phyloP scores from a whole-genome alignment of 2,329 filamentous ascomycete genomes.

The Cercospora zeina region DNA sequence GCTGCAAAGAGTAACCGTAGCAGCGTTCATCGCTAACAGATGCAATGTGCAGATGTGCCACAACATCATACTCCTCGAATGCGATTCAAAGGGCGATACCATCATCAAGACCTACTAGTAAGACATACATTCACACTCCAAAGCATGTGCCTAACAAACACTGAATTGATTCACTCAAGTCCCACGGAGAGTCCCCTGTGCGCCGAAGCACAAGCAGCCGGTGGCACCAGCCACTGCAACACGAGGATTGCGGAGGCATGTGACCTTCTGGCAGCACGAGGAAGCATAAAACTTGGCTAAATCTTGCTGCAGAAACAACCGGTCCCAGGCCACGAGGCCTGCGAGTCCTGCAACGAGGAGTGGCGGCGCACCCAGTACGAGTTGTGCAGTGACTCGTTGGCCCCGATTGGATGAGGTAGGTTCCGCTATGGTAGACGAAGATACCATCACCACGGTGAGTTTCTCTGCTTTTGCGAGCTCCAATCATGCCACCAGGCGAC shows the following conservation, averaged over 20 bases:
- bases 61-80: neutral
- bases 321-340: neutral
- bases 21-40: neutral
- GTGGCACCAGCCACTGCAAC: neutral
- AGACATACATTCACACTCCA: too few relatives aligned
- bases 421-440: neutral
- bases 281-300: neutral
- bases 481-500: neutral
- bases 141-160: neutral
- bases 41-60: neutral
- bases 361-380: neutral
- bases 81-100: neutral
- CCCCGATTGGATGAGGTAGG: neutral
- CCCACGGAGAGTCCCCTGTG: neutral
- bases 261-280: neutral
- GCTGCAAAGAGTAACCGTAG: neutral
- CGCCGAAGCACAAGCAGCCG: neutral
- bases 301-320: neutral
- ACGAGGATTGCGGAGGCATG: neutral
- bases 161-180: neutral
- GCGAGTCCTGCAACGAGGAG: neutral
- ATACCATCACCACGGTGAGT: neutral
- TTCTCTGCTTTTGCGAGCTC: neutral
- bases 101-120: neutral
- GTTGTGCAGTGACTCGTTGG: neutral